Conservation (phyloP, 2,329 filamentous ascomycete species). For the Aspergillus glaucus region DNA sequence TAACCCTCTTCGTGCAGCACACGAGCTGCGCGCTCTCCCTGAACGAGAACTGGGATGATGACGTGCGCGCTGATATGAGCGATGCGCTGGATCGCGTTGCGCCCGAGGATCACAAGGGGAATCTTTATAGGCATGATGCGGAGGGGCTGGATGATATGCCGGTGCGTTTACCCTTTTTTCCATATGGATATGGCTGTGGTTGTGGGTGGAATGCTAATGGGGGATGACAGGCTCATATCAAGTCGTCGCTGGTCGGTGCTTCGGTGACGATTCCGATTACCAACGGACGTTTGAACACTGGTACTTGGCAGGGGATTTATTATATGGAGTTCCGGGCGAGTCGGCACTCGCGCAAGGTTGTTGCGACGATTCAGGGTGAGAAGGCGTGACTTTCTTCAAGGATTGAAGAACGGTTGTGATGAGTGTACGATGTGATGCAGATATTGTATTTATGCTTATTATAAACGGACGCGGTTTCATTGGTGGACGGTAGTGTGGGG, state of each 20-base stretch:
- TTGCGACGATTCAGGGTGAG: constrained; percentile 93
- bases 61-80: constrained; percentile 90
- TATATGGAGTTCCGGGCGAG: constrained; percentile 79
- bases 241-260: constrained; percentile 80
- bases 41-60: constrained; percentile 84
- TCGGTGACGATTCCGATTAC: constrained; percentile 87
- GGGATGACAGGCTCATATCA: constrained; percentile 71
- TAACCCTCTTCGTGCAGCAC: constrained; percentile 92
- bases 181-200: not conserved
- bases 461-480: not conserved
- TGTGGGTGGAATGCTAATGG: not conserved
- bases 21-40: constrained; percentile 84
- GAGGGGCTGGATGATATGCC: constrained; percentile 95
- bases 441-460: not conserved
- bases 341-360: constrained; percentile 72
- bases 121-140: constrained; percentile 76
- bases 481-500: not conserved
- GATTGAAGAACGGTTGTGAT: constrained; percentile 12
- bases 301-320: constrained; percentile 71
- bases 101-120: constrained; percentile 69
- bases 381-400: constrained; percentile 35
- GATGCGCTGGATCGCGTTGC: constrained; percentile 88
- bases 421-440: constrained; percentile 2
- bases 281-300: constrained; percentile 67
- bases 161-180: constrained; percentile 38